Conservation (phyloP, 2,329 filamentous ascomycete genomes). For the Penicillium digitatum region DNA sequence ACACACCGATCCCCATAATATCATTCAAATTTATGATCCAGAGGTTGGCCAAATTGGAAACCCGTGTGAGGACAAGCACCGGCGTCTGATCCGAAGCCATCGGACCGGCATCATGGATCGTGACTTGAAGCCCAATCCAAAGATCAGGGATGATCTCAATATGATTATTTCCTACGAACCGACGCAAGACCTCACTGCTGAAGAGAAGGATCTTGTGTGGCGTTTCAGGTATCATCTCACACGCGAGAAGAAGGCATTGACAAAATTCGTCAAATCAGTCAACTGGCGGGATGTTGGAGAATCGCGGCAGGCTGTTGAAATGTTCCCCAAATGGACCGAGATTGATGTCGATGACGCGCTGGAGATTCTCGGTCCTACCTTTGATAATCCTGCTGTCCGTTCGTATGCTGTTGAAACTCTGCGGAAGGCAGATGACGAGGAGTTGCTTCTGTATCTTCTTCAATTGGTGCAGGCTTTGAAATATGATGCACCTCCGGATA, state of each 20-base stretch:
- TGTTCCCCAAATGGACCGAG: conserved; percentile 89
- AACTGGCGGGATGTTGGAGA: conserved; percentile 87
- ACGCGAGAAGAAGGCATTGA: conserved; percentile 84
- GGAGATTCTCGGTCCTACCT: conserved; percentile 86
- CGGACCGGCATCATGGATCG: conserved; percentile 92
- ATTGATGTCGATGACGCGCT: conserved; percentile 96
- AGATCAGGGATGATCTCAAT: conserved; percentile 90
- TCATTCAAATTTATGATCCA: conserved; percentile 88
- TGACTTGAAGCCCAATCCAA: conserved; percentile 92
- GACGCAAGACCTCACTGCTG: conserved; percentile 77
- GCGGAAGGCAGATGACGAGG: conserved; percentile 86
- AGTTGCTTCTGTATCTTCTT: conserved; percentile 83
- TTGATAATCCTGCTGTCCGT: conserved; percentile 81
- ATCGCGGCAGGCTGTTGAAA: conserved; percentile 80
- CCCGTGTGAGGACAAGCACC: conserved; percentile 91
- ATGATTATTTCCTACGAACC: conserved; percentile 87
- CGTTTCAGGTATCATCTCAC: conserved; percentile 94
- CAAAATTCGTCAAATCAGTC: conserved; percentile 96
- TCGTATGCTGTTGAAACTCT: conserved; percentile 91
- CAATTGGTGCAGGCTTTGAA: conserved; percentile 96
- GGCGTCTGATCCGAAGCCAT: conserved; percentile 83
- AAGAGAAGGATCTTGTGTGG: conserved; percentile 96
- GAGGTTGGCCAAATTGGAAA: conserved; percentile 88
- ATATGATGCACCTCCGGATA: conserved; percentile 72
- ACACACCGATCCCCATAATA: conserved; percentile 52